Evolutionary conservation across 352 stramenopile genomes (phyloP), one percentile per base, ranked within the genome.

Genomic region (Globisporangium iwayamae): DNA sequence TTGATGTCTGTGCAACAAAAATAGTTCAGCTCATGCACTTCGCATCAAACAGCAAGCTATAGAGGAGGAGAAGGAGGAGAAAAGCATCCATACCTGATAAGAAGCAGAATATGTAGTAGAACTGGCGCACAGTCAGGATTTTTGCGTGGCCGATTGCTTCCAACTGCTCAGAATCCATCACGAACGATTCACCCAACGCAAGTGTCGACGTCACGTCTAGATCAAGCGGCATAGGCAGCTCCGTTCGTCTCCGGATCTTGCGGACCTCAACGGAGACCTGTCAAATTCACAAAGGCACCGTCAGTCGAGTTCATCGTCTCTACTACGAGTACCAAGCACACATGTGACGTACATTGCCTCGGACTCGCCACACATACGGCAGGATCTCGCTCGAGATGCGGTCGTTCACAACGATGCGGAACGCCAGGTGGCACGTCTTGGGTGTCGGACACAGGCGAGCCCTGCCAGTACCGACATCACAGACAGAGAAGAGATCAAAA

Each of bases 91-190:
- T 56, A 82, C 72, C 76, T 20, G 83, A 86, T 16, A 93, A 58
- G 54, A 91, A 93, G 70, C 82, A 91, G 67, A 87, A 91, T 32
- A 93, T 81, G 68, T 89, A 91, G 70, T 93, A 93, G 60, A 93
- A 93, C 60, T 93, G 81, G 2, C 78, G 72, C 30, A 93, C 68
- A 3, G 71, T 90, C 39, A 93, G 66, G 10, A 79, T 73, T 58
- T 91, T 91, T 46, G 83, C 74, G 32, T 78, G 71, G 0, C 83
- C 83, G 59, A 93, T 93, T 28, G 71, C 85, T 65, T 75, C 70
- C 0, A 39, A 58, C 9, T 30, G 61, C n/a, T 71, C 73, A 3
- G 32, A 39, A 39, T 63, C 71, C n/a, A 32, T n/a, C 41, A 70
- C 68, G n/a, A 72, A 66, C 2, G 55, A 36, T 20, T 76, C 56